These are phyloP conservation scores for Cornus kousa DNA, from an alignment of 148 eudicot genomes.

Conservation along the genomic window DNA sequence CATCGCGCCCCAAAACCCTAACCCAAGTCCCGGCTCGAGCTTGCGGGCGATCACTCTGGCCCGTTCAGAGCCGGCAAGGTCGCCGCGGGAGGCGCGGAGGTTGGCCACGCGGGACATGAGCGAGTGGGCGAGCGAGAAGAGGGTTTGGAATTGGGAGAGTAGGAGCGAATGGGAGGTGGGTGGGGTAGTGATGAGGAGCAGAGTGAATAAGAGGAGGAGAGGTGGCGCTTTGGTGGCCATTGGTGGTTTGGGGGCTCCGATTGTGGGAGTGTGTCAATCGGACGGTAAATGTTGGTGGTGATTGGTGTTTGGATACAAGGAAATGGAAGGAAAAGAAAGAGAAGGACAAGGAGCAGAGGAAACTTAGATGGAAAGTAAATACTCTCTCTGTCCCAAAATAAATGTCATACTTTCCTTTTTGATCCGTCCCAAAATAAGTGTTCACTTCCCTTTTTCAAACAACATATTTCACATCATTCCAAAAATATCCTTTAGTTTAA, in stretches of 20 bases:
- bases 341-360: no score
- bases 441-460: no score
- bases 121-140: slow-evolving; percentile 73
- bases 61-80: slow-evolving; percentile 52
- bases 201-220: slow-evolving; percentile 1
- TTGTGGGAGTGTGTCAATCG: no score
- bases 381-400: no score
- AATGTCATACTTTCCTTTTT: no score
- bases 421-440: no score
- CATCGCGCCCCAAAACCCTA: slow-evolving; percentile 40
- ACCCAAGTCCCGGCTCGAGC: slow-evolving; percentile 40
- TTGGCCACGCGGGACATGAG: slow-evolving; percentile 69
- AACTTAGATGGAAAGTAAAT: no score
- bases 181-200: slow-evolving; percentile 20
- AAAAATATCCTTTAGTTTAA: no score
- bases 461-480: no score
- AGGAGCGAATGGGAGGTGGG: slow-evolving; percentile 20
- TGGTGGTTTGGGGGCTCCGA: background rate
- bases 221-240: background rate
- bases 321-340: no score
- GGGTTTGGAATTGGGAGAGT: slow-evolving; percentile 41
- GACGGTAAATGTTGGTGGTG: no score
- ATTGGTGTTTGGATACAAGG: no score
- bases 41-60: slow-evolving; percentile 47
- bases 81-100: slow-evolving; percentile 72